Evolutionary conservation across 768 basidiomycete species (phyloP).

Genomic region (Hericium erinaceus): DNA sequence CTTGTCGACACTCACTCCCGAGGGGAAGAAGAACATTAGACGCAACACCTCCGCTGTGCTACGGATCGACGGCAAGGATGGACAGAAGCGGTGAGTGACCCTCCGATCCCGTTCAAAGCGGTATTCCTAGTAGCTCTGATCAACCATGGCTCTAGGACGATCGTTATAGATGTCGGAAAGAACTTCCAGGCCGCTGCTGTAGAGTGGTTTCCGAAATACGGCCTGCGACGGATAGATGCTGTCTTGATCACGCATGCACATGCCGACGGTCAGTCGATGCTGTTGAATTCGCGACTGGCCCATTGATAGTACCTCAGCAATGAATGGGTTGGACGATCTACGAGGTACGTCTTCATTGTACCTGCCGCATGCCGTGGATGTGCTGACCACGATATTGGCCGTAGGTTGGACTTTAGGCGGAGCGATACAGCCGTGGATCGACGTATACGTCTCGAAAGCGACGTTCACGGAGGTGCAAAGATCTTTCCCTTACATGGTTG

Average conservation of each 20-base stretch:
- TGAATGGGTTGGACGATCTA: slow-evolving; percentile 86
- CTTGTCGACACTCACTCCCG: slow-evolving; percentile 52
- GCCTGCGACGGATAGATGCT: slow-evolving; percentile 60
- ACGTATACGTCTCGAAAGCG: slow-evolving; percentile 58
- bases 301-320: slow-evolving; percentile 34
- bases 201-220: slow-evolving; percentile 63
- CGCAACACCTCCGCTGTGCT: slow-evolving; percentile 76
- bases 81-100: slow-evolving; percentile 40
- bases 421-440: slow-evolving; percentile 62
- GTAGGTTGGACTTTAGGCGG: slow-evolving; percentile 65
- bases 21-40: slow-evolving; percentile 75
- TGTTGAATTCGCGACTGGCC: neutral
- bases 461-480: slow-evolving; percentile 61
- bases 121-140: neutral
- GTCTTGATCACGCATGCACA: slow-evolving; percentile 85
- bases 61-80: slow-evolving; percentile 33
- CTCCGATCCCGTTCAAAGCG: neutral
- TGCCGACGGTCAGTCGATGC: slow-evolving; percentile 49
- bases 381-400: neutral
- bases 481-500: slow-evolving; percentile 76
- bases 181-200: slow-evolving; percentile 56
- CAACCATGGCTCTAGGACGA: slow-evolving; percentile 37
- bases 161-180: slow-evolving; percentile 82
- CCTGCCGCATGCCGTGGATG: neutral
- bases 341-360: slow-evolving; percentile 40